Evolutionary conservation across 1,139 yeast species (phyloP).

Genomic region (Candida sanyaensis): DNA sequence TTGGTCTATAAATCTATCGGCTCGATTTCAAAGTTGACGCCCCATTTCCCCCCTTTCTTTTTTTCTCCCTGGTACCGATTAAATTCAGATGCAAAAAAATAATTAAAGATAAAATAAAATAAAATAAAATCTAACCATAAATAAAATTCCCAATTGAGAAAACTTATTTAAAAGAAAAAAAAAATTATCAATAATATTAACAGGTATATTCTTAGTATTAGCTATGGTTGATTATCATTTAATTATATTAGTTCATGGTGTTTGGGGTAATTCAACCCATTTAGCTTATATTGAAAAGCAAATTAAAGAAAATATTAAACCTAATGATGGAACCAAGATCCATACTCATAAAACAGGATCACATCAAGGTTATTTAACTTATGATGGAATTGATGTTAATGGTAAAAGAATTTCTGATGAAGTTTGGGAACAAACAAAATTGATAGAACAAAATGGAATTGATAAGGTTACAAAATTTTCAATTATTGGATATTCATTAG

Average conservation of each 20-base stretch:
- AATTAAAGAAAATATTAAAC: slow-evolving; percentile 24
- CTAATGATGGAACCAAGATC: slow-evolving; percentile 25
- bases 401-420: slow-evolving; percentile 77
- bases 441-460: slow-evolving; percentile 15
- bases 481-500: slow-evolving; percentile 78
- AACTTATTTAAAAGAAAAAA: too few relatives aligned
- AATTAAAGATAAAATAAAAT: neutral
- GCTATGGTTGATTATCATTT: slow-evolving; percentile 45
- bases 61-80: too few relatives aligned
- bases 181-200: neutral
- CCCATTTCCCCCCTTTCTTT: too few relatives aligned
- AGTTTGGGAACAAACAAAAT: slow-evolving; percentile 48
- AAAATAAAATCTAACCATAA: neutral
- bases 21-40: too few relatives aligned
- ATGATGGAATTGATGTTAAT: slow-evolving; percentile 85
- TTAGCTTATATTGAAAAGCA: slow-evolving; percentile 56
- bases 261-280: slow-evolving; percentile 79
- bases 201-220: too few relatives aligned
- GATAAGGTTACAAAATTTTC: slow-evolving; percentile 56
- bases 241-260: slow-evolving; percentile 72
- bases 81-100: neutral
- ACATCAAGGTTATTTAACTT: slow-evolving; percentile 69
- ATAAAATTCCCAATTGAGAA: neutral
- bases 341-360: slow-evolving; percentile 59
- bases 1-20: neutral